A percentile compares a stretch with the other conserved stretches of the same genome.
Evolutionary conservation across 2,329 filamentous ascomycete genomes (phyloP).

Genomic region (Microsporum canis): DNA sequence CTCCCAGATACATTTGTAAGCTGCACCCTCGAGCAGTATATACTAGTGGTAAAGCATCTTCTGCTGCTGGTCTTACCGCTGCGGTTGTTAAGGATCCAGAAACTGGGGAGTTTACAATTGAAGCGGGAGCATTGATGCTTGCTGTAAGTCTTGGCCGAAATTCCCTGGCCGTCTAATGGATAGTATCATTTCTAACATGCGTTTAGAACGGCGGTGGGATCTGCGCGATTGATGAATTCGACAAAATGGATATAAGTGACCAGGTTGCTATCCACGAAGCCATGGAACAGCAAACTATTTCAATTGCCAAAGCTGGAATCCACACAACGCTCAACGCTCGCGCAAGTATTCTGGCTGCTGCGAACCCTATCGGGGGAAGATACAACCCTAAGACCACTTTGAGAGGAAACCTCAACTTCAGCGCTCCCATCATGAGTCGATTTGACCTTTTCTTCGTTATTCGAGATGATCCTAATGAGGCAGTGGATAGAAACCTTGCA

Average conservation of each 20-base stretch:
- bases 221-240: constrained; percentile 97
- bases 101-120: constrained; percentile 96
- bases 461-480: constrained; percentile 90
- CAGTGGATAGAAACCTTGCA: constrained; percentile 78
- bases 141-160: constrained; percentile 41
- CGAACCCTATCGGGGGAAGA: constrained; percentile 90
- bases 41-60: constrained; percentile 94
- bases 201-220: constrained; percentile 65
- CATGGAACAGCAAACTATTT: constrained; percentile 99
- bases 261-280: constrained; percentile 99
- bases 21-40: constrained; percentile 96
- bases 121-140: constrained; percentile 94
- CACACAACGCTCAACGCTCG: constrained; percentile 94
- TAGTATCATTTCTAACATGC: constrained; percentile 7
- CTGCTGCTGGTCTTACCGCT: constrained; percentile 90
- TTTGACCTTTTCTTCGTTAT: constrained; percentile 99
- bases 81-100: constrained; percentile 97
- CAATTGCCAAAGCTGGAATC: constrained; percentile 95
- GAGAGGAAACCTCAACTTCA: constrained; percentile 95
- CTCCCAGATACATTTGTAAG: constrained; percentile 67
- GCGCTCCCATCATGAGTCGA: constrained; percentile 96
- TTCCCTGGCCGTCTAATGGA: not conserved
- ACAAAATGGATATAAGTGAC: constrained; percentile 97
- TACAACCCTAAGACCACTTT: constrained; percentile 91
- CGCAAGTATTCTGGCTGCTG: constrained; percentile 88